phyloP scores from a whole-genome alignment of 2,329 filamentous ascomycete genomes.

The Fusarium humuli region DNA sequence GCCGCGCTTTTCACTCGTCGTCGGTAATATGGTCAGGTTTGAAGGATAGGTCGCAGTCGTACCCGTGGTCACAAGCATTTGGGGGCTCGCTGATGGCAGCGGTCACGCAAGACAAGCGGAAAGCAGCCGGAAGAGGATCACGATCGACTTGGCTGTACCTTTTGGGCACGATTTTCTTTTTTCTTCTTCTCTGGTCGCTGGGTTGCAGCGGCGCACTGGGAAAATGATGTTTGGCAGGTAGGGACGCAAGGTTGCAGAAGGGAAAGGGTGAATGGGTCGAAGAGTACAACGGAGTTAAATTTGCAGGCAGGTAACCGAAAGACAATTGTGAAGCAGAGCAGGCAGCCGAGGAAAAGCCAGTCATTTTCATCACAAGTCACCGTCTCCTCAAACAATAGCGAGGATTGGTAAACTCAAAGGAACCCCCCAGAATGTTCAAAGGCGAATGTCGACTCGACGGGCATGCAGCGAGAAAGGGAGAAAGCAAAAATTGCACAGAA shows the following conservation, averaged over 20 bases:
- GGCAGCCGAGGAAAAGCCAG: slow-evolving; percentile 20
- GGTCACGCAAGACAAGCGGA: slow-evolving; percentile 41
- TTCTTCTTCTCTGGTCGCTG: neutral
- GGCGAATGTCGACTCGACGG: neutral
- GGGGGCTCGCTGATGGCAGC: slow-evolving; percentile 36
- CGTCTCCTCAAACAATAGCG: slow-evolving; percentile 18
- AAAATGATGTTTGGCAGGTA: slow-evolving; percentile 9
- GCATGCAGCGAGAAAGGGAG: slow-evolving; percentile 17
- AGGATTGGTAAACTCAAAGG: slow-evolving; percentile 7
- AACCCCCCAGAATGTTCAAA: slow-evolving; percentile 2
- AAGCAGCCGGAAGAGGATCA: slow-evolving; percentile 26
- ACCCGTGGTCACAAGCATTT: slow-evolving; percentile 43
- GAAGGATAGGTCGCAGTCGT: slow-evolving; percentile 22
- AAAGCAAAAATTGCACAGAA: slow-evolving; percentile 12
- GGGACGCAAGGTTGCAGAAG: slow-evolving; percentile 14
- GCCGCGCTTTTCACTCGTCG: slow-evolving; percentile 31
- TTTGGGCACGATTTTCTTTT: slow-evolving; percentile 22
- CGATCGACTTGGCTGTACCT: slow-evolving; percentile 19
- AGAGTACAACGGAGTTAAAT: slow-evolving; percentile 15
- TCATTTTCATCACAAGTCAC: slow-evolving; percentile 24
- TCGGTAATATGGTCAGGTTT: slow-evolving; percentile 21
- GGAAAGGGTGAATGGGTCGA: slow-evolving; percentile 5
- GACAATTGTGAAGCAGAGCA: slow-evolving; percentile 32
- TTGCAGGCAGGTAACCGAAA: slow-evolving; percentile 17
- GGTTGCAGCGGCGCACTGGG: slow-evolving; percentile 26